Evolutionary conservation across 1,284 basidiomycete genomes (phyloP), one percentile per base, ranked within the genome.

Genomic region (Papiliotrema laurentii): DNA sequence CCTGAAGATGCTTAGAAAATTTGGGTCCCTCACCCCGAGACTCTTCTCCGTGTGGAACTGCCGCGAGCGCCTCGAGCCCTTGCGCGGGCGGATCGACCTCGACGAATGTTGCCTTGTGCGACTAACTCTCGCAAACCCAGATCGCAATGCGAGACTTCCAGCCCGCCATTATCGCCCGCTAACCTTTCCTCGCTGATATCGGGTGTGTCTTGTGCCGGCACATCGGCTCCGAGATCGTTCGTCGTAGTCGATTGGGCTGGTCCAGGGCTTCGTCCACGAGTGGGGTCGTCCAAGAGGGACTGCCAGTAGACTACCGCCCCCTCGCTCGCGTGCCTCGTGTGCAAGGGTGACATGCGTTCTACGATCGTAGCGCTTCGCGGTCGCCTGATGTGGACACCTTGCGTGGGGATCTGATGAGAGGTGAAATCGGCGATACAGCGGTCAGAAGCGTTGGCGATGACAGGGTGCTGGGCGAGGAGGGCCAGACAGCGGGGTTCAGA

Each of bases 401-500:
- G 25, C 11, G n/a, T n/a, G n/a, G 39, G 38, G 13, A 47, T 5
- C 21, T 43, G 47, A 25, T 49, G 47, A 16, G 40, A 16, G 7
- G 40, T 25, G 38, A 43, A 43, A 22, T 36, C 34, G 28, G 39
- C 24, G 7, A 37, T 13, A 39, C 13, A 11, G n/a, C 4, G 19
- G 9, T 16, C 13, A 18, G 37, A 39, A 6, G 9, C 10, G 27
- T 33, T 30, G 27, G 28, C 5, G 39, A n/a, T 33, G 10, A n/a
- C 9, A 10, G 38, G 13, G 22, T 41, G 14, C 24, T 22, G 25
- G 25, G 27, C 46, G 26, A 49, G 30, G 5, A 21, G 24, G 14
- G 10, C 5, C 9, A 49, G 33, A 13, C 33, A 36, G 4, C 41
- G 30, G 25, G 47, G 47, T 22, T 49, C 47, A 11, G 47, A 49